Evolutionary conservation across 2,329 filamentous ascomycete genomes (phyloP).

Genomic region (Biscogniauxia sp.): DNA sequence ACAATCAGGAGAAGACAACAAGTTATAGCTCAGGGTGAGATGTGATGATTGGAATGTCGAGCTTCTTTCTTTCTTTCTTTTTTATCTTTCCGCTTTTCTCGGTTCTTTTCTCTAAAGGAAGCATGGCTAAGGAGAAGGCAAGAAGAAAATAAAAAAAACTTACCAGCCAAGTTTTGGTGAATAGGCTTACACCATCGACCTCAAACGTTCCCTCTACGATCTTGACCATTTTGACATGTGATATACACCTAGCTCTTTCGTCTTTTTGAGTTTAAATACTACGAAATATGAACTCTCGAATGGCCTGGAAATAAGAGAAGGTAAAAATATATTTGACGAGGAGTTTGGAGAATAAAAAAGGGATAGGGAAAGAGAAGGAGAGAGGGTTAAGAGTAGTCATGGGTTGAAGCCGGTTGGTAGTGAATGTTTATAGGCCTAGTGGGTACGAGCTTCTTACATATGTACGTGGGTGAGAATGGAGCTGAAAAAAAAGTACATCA

Average conservation of each 20-base stretch:
- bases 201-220: conserved; percentile 51
- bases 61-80: no score
- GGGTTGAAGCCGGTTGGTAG: not conserved
- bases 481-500: no score
- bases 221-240: conserved; percentile 35
- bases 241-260: not conserved
- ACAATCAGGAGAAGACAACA: no score
- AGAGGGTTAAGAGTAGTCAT: not conserved
- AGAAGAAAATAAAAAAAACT: conserved; percentile 19
- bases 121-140: no score
- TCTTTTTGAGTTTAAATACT: not conserved
- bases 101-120: no score
- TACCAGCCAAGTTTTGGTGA: conserved; percentile 60
- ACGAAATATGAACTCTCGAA: not conserved
- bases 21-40: no score
- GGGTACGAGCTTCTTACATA: not conserved
- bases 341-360: no score
- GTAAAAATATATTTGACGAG: no score
- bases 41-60: not conserved
- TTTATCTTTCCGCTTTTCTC: no score
- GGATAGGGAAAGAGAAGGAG: not conserved
- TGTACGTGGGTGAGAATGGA: not conserved
- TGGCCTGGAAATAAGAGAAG: no score
- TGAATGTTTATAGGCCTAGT: not conserved
- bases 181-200: conserved; percentile 44